Evolutionary conservation across 2,329 filamentous ascomycete genomes (phyloP).

Genomic region (Aspergillus phoenicis): DNA sequence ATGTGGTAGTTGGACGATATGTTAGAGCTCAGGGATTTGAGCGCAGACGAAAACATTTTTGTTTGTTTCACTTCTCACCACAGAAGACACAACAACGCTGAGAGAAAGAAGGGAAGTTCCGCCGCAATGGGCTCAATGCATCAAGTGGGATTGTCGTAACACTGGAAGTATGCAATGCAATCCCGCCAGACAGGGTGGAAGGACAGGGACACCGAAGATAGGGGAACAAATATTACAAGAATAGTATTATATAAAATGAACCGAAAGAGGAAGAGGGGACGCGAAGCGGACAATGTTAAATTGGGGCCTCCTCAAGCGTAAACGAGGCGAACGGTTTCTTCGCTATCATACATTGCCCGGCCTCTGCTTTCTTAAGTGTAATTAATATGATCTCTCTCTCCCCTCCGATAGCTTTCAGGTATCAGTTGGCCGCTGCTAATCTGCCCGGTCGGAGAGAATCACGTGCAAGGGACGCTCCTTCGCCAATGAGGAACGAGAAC

Average conservation of each 20-base stretch:
- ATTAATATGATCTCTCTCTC: not conserved
- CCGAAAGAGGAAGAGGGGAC: not conserved
- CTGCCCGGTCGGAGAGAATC: conserved; percentile 7
- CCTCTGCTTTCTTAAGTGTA: not conserved
- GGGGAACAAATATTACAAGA: not conserved
- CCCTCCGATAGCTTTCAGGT: not conserved
- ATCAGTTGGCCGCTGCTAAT: conserved; percentile 7
- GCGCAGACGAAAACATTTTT: conserved; percentile 86
- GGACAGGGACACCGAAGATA: not conserved
- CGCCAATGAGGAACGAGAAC: not conserved
- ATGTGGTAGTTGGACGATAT: conserved; percentile 91
- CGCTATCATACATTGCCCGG: not conserved
- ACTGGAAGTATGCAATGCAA: not conserved
- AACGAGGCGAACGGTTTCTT: not conserved
- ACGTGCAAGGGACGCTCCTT: conserved; percentile 11
- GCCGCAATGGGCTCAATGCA: not conserved
- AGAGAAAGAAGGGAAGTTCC: not conserved
- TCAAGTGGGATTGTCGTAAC: not conserved
- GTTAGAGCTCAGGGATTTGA: conserved; percentile 93
- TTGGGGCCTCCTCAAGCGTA: not conserved
- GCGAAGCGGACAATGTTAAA: not conserved
- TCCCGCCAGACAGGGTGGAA: not conserved
- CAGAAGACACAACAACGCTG: not conserved
- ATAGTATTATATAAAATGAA: not conserved
- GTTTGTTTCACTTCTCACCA: not conserved